A percentile compares a stretch with the other conserved stretches of the same genome.
These are phyloP conservation scores for Acorus calamus DNA, from an alignment of 106 monocot genomes.

Conservation along the genomic window DNA sequence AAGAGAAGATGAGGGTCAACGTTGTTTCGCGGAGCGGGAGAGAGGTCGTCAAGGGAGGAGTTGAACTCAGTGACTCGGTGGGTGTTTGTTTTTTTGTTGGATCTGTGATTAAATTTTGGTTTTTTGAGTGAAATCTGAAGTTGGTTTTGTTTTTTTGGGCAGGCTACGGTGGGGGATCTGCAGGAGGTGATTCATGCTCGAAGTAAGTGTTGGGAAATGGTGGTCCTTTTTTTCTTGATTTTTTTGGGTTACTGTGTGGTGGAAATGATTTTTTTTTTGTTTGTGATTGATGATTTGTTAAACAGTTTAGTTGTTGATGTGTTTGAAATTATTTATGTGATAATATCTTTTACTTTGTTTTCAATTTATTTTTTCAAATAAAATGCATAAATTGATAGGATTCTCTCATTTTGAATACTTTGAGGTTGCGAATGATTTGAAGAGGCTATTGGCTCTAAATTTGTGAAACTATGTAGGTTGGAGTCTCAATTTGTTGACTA, in stretches of 20 bases:
- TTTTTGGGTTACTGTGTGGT: not conserved
- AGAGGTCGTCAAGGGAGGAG: conserved; percentile 46
- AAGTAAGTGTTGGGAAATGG: conserved; percentile 36
- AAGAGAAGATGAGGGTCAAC: conserved; percentile 30
- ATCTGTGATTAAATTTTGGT: not conserved
- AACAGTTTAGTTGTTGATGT: no score
- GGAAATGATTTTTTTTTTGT: not conserved
- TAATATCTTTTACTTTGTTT: no score
- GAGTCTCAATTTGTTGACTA: no score
- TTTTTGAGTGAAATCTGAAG: not conserved
- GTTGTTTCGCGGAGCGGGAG: conserved; percentile 42
- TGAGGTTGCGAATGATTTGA: no score
- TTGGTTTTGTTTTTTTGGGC: conserved; percentile 13
- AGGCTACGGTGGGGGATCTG: conserved; percentile 80
- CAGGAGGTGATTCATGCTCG: conserved; percentile 53
- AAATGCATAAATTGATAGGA: no score
- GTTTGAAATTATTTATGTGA: no score
- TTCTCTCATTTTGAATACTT: no score
- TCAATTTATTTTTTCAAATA: no score
- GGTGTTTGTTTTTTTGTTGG: not conserved
- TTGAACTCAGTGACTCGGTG: conserved; percentile 47
- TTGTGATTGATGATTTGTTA: not conserved
- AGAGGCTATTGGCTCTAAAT: no score
- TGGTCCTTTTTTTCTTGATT: conserved; percentile 1
- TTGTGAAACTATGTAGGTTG: no score